Evolutionary conservation across 192 early-diverging fungal species (phyloP), one percentile per base, ranked within the genome.

Genomic region (Pilaira anomala): DNA sequence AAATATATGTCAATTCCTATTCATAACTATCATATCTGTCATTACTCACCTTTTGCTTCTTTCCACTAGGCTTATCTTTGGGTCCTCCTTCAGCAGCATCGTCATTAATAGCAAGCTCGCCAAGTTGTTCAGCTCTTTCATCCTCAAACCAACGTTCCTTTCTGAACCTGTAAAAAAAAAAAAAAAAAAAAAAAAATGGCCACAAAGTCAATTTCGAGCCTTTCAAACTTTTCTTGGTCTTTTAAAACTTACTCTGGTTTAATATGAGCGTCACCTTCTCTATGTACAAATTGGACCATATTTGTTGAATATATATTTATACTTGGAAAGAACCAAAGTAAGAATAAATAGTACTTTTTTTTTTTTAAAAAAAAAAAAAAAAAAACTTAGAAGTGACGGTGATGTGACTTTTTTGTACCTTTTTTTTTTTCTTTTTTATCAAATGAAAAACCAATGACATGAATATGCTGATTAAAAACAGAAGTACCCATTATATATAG

Each of bases 61-160:
- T 58, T 58, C 30, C 29, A 1, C 22, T 41, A 1, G 33, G 18
- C 21, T 40, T 42, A 14, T 24, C 21, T 25, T 21, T 19, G 16
- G 33, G 33, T 19, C 24, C 33, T 22, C 18, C 55, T 40, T 57
- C 55, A 25, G 36, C 56, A 21, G 54, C 21, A 40, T 28, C 42
- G 42, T 56, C 54, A 21, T 42, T 36, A 18, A 24, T 21, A 8
- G 56, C 40, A 24, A 22, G 1, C 21, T 21, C 33, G 18, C 18
- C 53, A n/a, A n/a, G n/a, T 41, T 41, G 7, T 11, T 21, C 55
- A 22, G 39, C 14, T 40, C 19, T 42, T 16, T 40, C 44, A 2
- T 48, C 45, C n/a, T 62, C 45, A 49, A 33, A 29, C 53, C 53
- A 66, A 16, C 40, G 41, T 25, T 66, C 64, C 25, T 63, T 63